Evolutionary conservation across 1,139 yeast species (phyloP), one percentile per base, ranked within the genome.

Genomic region (Hanseniaspora sp.): DNA sequence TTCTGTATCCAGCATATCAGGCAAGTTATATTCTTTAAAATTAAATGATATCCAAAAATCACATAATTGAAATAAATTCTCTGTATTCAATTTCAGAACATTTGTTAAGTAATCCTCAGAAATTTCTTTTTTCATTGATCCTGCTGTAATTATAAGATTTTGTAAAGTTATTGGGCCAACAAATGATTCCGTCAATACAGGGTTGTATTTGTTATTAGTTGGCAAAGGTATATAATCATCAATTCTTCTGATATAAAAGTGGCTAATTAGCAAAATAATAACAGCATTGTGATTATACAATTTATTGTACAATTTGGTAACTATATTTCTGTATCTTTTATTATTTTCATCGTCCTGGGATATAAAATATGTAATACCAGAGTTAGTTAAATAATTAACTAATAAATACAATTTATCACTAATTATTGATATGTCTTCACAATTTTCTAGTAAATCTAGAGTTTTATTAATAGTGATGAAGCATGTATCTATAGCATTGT

Each of bases 11-110:
- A 45, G 13, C 8, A 45, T 15, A 12, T 38, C 34, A 5, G 30
- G n/a, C 4, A 31, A 5, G 8, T 33, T 23, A 28, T 38, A 39
- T 12, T 41, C 30, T n/a, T 39, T 23, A 13, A 51, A 15, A 31
- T 51, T 37, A 33, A 44, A 51, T 7, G 48, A 44, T 12, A 51
- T 18, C 54, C 54, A 51, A 17, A 42, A 39, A 28, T 51, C 54
- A 45, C 54, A 44, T n/a, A 38, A 18, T 9, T 51, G 35, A 44
- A 51, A 51, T n/a, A 51, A 28, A 28, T 9, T 39, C 9, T 33
- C 18, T 12, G 30, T 30, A n/a, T 43, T 15, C 28, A 43, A 31
- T 5, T 30, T 13, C 28, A 43, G 5, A 15, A 12, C 28, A 11
- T 43, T 31, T 1, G 12, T 28, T 5, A 43, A 5, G n/a, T 11